These are phyloP conservation scores for Syzygium syzygioides DNA, from an alignment of 441 rosid genomes.

Conservation along the genomic window DNA sequence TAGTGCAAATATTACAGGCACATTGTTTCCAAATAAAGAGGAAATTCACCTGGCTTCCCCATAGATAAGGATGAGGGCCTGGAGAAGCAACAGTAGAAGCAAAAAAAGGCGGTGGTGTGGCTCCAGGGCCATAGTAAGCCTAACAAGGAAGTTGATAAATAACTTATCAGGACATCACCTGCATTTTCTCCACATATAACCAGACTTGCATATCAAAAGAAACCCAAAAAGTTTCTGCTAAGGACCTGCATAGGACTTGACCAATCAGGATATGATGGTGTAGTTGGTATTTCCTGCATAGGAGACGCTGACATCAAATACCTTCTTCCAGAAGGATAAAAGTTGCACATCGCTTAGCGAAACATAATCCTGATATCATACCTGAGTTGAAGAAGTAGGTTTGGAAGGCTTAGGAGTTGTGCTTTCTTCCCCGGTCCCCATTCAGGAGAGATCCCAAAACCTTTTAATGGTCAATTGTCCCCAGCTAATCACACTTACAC, in stretches of 20 bases:
- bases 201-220: neutral
- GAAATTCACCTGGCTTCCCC: slow-evolving; percentile 85
- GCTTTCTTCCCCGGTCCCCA: slow-evolving; percentile 81
- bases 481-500: neutral
- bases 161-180: slow-evolving; percentile 8
- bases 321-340: neutral
- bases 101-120: slow-evolving; percentile 74
- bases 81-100: slow-evolving; percentile 90
- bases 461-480: neutral
- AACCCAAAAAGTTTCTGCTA: neutral
- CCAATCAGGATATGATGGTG: slow-evolving; percentile 88
- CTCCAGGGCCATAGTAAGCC: slow-evolving; percentile 95
- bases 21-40: neutral
- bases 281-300: slow-evolving; percentile 58
- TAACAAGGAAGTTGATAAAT: slow-evolving; percentile 26
- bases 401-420: slow-evolving; percentile 68
- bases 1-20: neutral
- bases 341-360: neutral
- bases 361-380: slow-evolving; percentile 8
- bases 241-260: slow-evolving; percentile 84
- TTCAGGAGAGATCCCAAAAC: slow-evolving; percentile 14
- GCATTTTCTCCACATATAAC: neutral
- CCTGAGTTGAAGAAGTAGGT: slow-evolving; percentile 72
- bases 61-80: slow-evolving; percentile 79
- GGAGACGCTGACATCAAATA: neutral